Evolutionary conservation across 495 filamentous ascomycete species (phyloP), one percentile per base, ranked within the genome.

Genomic region (Usnea hakonensis): DNA sequence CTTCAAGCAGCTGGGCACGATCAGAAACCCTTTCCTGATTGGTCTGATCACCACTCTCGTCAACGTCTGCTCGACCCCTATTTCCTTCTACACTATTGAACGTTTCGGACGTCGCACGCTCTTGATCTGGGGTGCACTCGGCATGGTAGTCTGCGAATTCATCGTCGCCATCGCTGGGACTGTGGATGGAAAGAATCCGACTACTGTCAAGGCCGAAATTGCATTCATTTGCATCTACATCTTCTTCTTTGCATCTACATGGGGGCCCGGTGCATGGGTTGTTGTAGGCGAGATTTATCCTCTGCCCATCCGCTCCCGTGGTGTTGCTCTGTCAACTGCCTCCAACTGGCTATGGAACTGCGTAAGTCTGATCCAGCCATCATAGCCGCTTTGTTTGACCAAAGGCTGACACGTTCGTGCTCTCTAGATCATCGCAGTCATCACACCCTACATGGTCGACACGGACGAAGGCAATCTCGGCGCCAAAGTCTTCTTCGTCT

Each of bases 281-380:
- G 78, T 91, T 69, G 87, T 90, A 64, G 89, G 89, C 64, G 89
- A 92, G 74, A 87, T 90, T 72, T 92, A 85, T 79, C 88, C 88
- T 21, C 82, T 91, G 28, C 87, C 84, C 21, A 90, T 90, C 74
- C 87, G 89, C 64, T 82, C 87, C 9, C 85, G 85, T 60, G 87
- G 88, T 72, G 87, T 91, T 52, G 87, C 78, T 53, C 79, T 92
- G 55, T 86, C 87, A 2, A 91, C 89, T 44, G 85, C 88, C 44
- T 88, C 83, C 69, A 92, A 92, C 76, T 92, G 89, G 89, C 79
- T 90, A 57, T 90, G 87, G 87, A 90, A 91, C 77, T 77, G 75
- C 67, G 65, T 66, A 68, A 48, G 70, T 71, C 37, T 19, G 16
- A 32, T 21, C 37, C 19, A 33, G 1, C 50, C 11, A 21, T 5